These are phyloP conservation scores for Colletotrichum sp. DNA, from an alignment of 2,329 filamentous ascomycete species.

Conservation along the genomic window DNA sequence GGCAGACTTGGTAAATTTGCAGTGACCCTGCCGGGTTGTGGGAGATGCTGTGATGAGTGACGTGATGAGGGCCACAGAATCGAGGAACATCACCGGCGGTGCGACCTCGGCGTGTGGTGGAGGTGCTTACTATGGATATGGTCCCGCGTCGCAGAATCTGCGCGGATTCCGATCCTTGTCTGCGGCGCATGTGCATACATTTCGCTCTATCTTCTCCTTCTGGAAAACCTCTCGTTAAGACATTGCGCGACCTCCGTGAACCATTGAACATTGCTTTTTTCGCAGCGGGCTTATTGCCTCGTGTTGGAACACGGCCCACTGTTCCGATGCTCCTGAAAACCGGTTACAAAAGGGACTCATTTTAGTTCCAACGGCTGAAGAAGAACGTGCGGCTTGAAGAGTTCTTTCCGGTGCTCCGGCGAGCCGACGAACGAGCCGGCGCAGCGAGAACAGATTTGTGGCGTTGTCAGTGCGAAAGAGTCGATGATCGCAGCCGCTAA, in stretches of 20 bases:
- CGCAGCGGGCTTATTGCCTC: background rate
- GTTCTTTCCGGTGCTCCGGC: background rate
- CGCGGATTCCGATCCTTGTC: background rate
- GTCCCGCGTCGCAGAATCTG: background rate
- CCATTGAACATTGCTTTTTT: background rate
- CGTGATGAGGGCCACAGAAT: background rate
- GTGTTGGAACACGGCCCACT: background rate
- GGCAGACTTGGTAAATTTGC: background rate
- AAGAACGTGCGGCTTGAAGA: background rate
- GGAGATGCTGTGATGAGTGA: background rate
- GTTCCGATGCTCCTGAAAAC: background rate
- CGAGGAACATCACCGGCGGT: background rate
- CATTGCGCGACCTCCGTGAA: background rate
- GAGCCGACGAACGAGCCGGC: background rate
- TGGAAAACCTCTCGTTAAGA: background rate
- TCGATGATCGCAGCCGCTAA: background rate
- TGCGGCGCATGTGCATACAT: background rate
- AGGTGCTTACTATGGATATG: background rate
- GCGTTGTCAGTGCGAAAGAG: background rate
- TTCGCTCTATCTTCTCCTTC: background rate
- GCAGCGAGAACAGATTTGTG: background rate
- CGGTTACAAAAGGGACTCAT: background rate
- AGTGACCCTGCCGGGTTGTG: background rate
- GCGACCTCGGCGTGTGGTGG: background rate
- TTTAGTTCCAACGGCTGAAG: background rate